A percentile compares a stretch with the other conserved stretches of the same genome.
Evolutionary conservation across 495 filamentous ascomycete species (phyloP).

Genomic region (Corynascus novoguineensis): DNA sequence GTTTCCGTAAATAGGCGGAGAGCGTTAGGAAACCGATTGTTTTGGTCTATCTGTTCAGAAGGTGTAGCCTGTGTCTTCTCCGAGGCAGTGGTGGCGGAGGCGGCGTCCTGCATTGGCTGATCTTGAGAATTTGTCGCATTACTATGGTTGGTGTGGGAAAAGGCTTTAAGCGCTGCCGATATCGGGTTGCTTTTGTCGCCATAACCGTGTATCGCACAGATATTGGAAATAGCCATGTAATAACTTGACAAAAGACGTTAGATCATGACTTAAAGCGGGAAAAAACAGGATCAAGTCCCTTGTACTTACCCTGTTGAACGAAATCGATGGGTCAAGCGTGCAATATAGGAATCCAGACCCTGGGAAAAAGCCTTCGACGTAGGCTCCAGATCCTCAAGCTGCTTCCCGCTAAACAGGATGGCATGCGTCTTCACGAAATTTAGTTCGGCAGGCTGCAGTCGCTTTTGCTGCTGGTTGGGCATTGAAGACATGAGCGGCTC

Average conservation of each 20-base stretch:
- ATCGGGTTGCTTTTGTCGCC: conserved; percentile 36
- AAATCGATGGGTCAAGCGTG: conserved; percentile 52
- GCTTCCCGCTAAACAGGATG: conserved; percentile 56
- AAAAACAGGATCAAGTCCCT: too few species aligned
- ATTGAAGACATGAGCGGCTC: conserved; percentile 52
- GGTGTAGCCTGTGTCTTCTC: conserved; percentile 1
- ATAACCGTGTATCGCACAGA: conserved; percentile 37
- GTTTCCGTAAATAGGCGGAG: conserved; percentile 23
- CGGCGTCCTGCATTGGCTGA: conserved; percentile 17
- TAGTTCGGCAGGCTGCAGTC: conserved; percentile 30
- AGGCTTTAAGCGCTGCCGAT: conserved; percentile 27
- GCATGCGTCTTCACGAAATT: conserved; percentile 61
- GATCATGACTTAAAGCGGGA: too few species aligned
- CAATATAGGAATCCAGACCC: conserved; percentile 55
- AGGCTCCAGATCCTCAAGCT: conserved; percentile 42
- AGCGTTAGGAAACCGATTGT: conserved; percentile 25
- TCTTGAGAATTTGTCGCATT: conserved; percentile 16
- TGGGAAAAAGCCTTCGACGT: conserved; percentile 48
- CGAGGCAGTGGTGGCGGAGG: conserved; percentile 6
- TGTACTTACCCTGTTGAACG: conserved; percentile 54
- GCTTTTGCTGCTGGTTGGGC: conserved; percentile 36
- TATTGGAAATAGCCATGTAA: conserved; percentile 49
- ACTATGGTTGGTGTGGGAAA: background rate
- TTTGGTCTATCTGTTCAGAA: conserved; percentile 1
- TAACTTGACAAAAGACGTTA: too few species aligned